These are phyloP conservation scores for Byssothecium circinans DNA, from an alignment of 2,329 filamentous ascomycete genomes.

Conservation along the genomic window DNA sequence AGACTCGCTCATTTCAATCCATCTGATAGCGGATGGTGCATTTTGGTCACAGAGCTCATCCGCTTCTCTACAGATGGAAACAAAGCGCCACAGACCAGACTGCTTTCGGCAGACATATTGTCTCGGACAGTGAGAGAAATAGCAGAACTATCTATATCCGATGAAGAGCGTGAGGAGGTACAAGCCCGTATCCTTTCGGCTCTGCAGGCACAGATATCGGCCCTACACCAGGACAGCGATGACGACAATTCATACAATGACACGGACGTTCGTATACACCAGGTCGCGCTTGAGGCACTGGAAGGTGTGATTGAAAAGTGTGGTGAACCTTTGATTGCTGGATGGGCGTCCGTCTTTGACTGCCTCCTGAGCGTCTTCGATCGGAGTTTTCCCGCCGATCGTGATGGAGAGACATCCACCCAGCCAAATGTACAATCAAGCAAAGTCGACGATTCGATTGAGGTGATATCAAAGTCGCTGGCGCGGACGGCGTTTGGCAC, in stretches of 20 bases:
- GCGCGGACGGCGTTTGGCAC: slow-evolving; percentile 87
- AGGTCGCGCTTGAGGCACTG: slow-evolving; percentile 75
- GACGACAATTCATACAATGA: slow-evolving; percentile 61
- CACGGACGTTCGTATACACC: slow-evolving; percentile 78
- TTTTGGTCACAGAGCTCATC: slow-evolving; percentile 61
- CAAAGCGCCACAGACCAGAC: slow-evolving; percentile 48
- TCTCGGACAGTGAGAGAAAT: slow-evolving; percentile 51
- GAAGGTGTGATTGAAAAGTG: slow-evolving; percentile 84
- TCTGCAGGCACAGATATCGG: slow-evolving; percentile 62
- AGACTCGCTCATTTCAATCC: slow-evolving; percentile 70
- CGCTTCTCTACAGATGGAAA: slow-evolving; percentile 47
- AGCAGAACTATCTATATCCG: slow-evolving; percentile 55
- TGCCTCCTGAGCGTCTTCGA: slow-evolving; percentile 80
- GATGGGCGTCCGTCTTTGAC: slow-evolving; percentile 84
- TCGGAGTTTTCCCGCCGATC: neutral
- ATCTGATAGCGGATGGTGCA: slow-evolving; percentile 73
- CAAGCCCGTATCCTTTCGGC: slow-evolving; percentile 73
- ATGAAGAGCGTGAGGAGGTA: slow-evolving; percentile 52
- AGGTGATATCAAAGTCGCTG: slow-evolving; percentile 67
- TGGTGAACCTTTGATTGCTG: slow-evolving; percentile 78
- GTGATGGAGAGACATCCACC: neutral
- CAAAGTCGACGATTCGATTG: slow-evolving; percentile 5
- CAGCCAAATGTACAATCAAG: neutral
- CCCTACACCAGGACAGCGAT: slow-evolving; percentile 58
- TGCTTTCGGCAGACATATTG: slow-evolving; percentile 54